Percentiles rank a stretch among this genome's conserved stretches.
These are phyloP conservation scores for Monocercomonoides exilis DNA, from an alignment of 78 protist species.

Conservation along the genomic window DNA sequence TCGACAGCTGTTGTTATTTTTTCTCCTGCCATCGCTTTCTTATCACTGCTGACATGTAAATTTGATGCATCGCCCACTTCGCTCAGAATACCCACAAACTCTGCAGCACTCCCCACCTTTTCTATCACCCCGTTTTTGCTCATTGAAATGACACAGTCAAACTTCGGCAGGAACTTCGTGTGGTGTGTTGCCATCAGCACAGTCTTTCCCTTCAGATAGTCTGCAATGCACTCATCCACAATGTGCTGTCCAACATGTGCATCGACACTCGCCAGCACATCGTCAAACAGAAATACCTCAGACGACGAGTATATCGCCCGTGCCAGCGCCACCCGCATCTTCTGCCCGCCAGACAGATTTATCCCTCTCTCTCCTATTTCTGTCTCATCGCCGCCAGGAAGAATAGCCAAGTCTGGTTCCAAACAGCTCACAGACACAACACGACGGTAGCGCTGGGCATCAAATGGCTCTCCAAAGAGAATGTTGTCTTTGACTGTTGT, in stretches of 20 bases:
- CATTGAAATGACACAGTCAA: background rate
- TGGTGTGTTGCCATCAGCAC: background rate
- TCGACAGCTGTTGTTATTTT: no score
- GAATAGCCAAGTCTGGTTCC: background rate
- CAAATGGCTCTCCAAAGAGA: conserved; percentile 15
- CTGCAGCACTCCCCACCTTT: background rate
- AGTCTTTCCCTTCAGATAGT: background rate
- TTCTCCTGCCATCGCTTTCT: no score
- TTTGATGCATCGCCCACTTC: background rate
- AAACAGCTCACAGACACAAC: background rate
- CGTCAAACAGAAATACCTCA: conserved; percentile 23
- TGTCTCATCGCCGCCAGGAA: background rate
- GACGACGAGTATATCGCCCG: conserved; percentile 26
- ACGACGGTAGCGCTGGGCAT: background rate
- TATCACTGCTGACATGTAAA: no score
- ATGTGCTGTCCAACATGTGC: conserved; percentile 21
- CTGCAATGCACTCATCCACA: background rate
- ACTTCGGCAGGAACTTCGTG: background rate
- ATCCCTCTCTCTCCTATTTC: conserved; percentile 32
- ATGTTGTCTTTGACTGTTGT: conserved; percentile 30
- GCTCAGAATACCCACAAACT: background rate
- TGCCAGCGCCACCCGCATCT: conserved; percentile 41
- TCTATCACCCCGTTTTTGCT: background rate
- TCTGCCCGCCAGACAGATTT: conserved; percentile 35
- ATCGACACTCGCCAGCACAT: conserved; percentile 32